Percentiles rank a stretch among this genome's conserved stretches.
Evolutionary conservation across 768 basidiomycete genomes (phyloP).

Genomic region (Favolaschia claudopus): DNA sequence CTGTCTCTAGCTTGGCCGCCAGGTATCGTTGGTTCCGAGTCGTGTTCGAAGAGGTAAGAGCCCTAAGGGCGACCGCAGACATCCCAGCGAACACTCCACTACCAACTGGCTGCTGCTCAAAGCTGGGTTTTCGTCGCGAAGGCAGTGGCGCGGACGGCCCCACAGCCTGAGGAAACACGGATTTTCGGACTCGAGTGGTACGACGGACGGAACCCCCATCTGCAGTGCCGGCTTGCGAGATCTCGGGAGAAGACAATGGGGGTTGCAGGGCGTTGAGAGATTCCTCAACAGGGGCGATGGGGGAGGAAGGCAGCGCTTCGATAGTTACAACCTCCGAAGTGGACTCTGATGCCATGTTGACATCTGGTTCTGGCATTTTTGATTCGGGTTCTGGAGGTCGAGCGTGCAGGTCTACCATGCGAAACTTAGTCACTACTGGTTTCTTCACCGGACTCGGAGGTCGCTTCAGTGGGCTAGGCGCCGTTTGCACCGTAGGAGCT

Average conservation of each 20-base stretch:
- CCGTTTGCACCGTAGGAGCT: neutral
- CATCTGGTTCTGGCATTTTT: too few relatives aligned
- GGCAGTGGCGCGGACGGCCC: constrained; percentile 33
- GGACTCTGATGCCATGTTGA: too few relatives aligned
- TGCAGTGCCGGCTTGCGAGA: neutral
- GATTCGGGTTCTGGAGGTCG: neutral
- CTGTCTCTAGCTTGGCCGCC: constrained; percentile 67
- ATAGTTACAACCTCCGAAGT: neutral
- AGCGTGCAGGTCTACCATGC: constrained; percentile 25
- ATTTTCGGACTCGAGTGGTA: constrained; percentile 58
- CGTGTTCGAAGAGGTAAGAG: constrained; percentile 78
- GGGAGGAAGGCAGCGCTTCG: neutral
- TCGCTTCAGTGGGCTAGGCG: constrained; percentile 13
- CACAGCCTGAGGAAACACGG: constrained; percentile 24
- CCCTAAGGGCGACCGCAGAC: constrained; percentile 71
- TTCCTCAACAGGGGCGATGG: neutral
- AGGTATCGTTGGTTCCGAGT: constrained; percentile 73
- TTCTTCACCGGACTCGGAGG: constrained; percentile 12
- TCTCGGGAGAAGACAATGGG: constrained; percentile 10
- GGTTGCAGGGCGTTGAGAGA: constrained; percentile 4
- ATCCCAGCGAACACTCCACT: constrained; percentile 65
- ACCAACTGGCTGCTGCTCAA: constrained; percentile 41
- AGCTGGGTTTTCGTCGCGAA: constrained; percentile 53
- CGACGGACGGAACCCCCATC: constrained; percentile 44
- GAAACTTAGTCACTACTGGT: constrained; percentile 18